Conservation (phyloP, 768 basidiomycete genomes). For the Termitomyces titanicus region DNA sequence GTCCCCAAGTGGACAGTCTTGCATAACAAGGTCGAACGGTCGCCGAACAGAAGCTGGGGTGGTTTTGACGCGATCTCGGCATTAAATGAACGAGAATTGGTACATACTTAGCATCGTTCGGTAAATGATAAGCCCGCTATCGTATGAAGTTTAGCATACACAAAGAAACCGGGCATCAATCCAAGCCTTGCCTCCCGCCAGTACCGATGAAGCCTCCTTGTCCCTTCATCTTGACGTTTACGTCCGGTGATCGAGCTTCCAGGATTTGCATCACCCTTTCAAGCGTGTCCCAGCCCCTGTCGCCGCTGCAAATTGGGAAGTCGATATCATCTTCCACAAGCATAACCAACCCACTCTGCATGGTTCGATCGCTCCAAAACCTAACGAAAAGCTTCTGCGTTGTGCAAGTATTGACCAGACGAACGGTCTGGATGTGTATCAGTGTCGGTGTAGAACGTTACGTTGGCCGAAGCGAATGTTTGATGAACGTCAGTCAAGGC, state of each 20-base stretch:
- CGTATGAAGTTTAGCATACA: neutral
- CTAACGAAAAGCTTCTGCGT: conserved; percentile 39
- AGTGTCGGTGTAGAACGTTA: conserved; percentile 24
- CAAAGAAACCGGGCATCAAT: neutral
- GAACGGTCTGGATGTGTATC: conserved; percentile 27
- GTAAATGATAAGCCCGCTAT: conserved; percentile 40
- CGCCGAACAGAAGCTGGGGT: conserved; percentile 24
- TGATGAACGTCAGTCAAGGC: conserved; percentile 26
- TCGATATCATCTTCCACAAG: conserved; percentile 42
- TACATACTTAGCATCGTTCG: conserved; percentile 27
- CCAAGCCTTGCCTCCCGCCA: conserved; percentile 39
- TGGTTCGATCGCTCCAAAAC: conserved; percentile 12
- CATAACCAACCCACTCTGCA: conserved; percentile 40
- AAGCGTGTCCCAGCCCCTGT: conserved; percentile 29
- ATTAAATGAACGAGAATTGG: conserved; percentile 30
- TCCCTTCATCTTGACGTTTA: conserved; percentile 13
- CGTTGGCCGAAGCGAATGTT: conserved; percentile 17
- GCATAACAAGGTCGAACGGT: conserved; percentile 36
- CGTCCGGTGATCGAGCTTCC: conserved; percentile 15
- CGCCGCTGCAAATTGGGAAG: conserved; percentile 36
- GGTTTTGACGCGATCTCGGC: conserved; percentile 25
- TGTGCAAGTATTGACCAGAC: conserved; percentile 35
- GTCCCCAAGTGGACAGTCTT: conserved; percentile 38
- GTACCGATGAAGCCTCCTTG: conserved; percentile 38
- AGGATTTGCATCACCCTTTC: conserved; percentile 28